Base-by-base conservation (phyloP, 495 filamentous ascomycete genomes). In the Eremomyces bilateralis region DNA sequence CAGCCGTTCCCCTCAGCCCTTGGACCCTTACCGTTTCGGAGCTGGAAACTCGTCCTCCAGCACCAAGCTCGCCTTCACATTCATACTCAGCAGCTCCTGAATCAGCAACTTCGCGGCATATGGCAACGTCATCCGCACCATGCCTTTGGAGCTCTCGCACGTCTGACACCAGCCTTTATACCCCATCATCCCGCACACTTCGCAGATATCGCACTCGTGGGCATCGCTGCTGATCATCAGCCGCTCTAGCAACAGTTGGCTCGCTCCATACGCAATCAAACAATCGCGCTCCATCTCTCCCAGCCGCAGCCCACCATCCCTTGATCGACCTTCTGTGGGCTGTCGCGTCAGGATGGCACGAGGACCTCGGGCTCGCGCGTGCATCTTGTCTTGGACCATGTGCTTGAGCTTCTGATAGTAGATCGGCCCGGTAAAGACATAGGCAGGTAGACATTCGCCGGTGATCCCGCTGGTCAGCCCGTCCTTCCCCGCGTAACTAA, bases 331-430 rank as follows among this genome's bases (percentile, higher is more conserved):
- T 57, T 99, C 88, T 0, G 85, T 95, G 5, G 88, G 88, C 56
- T 99, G 88, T 18, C 88, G 77, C 2, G 88, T 99, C 3, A 99
- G 65, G 34, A 85, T 80, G 6, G 84, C 84, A 15, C 76, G 71
- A 1, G 90, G 88, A 2, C 88, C 88, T 29, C 79, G 74, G 6
- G 83, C 70, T 36, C 88, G 82, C 5, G 82, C 80, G 56, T 99
- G 88, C 85, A 99, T 94, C 64, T 99, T 99, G 47, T 99, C 88
- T 52, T 92, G 81, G 20, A 99, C 88, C 88, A 99, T 99, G 69
- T 99, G 88, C 69, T 95, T 99, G 29, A 99, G 71, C 46, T 93
- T 92, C 63, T 99, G 88, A 64, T 99, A 99, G 64, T 91, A 99
- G 56, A 94, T 95, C 3, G 88, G 88, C 0, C 88, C 88, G 46